Evolutionary conservation across 345 rosid genomes (phyloP).

Genomic region (Eucalyptus camaldulensis): DNA sequence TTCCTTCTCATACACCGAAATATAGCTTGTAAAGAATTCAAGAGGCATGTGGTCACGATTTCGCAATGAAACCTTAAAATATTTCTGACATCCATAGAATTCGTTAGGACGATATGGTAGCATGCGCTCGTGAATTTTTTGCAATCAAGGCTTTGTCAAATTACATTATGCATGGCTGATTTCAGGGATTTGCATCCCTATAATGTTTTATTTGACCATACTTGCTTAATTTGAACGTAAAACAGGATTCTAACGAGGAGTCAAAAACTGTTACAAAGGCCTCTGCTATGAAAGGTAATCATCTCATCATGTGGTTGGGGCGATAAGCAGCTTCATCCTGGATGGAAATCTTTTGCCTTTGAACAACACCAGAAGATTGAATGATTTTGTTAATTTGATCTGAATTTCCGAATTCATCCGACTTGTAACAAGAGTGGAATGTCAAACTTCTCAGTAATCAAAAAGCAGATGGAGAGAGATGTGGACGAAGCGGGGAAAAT

Average conservation of each 20-base stretch:
- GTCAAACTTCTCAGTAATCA: constrained; percentile 44
- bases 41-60: background rate
- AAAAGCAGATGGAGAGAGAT: constrained; percentile 86
- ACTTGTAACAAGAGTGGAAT: background rate
- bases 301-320: background rate
- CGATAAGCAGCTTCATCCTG: background rate
- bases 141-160: background rate
- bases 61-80: background rate
- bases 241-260: constrained; percentile 92
- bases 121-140: accelerated
- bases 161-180: background rate
- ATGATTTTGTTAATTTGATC: background rate
- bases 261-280: constrained; percentile 92
- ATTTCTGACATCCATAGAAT: background rate
- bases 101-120: background rate
- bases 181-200: background rate
- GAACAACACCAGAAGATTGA: background rate
- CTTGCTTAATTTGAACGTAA: background rate
- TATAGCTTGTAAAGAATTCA: background rate
- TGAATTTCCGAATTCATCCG: background rate
- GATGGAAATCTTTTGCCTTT: background rate
- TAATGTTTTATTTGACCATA: background rate
- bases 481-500: constrained; percentile 90
- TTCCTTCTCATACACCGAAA: background rate
- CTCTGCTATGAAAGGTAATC: constrained; percentile 79